Conservation (phyloP, 106 monocot genomes). For the Narthecium ossifragum region DNA sequence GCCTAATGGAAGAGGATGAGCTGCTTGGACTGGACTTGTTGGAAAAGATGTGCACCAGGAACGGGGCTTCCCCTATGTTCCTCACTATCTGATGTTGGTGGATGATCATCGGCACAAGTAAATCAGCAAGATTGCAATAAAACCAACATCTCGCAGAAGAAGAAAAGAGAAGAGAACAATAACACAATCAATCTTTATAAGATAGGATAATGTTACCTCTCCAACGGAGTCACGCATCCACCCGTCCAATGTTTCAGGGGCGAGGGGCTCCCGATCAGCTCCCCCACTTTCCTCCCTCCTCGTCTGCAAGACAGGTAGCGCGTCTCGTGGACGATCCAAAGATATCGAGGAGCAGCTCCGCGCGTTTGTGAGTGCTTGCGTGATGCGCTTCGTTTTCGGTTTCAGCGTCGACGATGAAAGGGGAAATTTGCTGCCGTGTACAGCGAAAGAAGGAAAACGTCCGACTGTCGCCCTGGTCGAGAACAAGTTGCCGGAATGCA, state of each 20-base stretch:
- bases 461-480: too few relatives aligned
- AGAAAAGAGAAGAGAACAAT: background rate
- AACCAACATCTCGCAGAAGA: background rate
- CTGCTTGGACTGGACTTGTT: background rate
- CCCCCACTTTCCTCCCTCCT: background rate
- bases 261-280: slow-evolving; percentile 26
- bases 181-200: background rate
- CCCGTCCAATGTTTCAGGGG: slow-evolving; percentile 47
- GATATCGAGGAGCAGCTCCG: too few relatives aligned
- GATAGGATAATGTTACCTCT: slow-evolving; percentile 31
- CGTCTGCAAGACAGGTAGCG: too few relatives aligned
- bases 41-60: slow-evolving; percentile 53
- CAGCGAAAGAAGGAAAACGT: too few relatives aligned
- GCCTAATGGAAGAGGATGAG: slow-evolving; percentile 10
- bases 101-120: too few relatives aligned
- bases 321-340: too few relatives aligned
- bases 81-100: slow-evolving; percentile 68
- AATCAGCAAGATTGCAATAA: too few relatives aligned
- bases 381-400: background rate
- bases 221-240: slow-evolving; percentile 54
- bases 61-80: slow-evolving; percentile 57
- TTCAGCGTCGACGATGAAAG: too few relatives aligned
- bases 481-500: too few relatives aligned
- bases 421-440: too few relatives aligned
- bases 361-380: too few relatives aligned